Conservation (phyloP, 306 rosid species). For the Cucurbita pepo region DNA sequence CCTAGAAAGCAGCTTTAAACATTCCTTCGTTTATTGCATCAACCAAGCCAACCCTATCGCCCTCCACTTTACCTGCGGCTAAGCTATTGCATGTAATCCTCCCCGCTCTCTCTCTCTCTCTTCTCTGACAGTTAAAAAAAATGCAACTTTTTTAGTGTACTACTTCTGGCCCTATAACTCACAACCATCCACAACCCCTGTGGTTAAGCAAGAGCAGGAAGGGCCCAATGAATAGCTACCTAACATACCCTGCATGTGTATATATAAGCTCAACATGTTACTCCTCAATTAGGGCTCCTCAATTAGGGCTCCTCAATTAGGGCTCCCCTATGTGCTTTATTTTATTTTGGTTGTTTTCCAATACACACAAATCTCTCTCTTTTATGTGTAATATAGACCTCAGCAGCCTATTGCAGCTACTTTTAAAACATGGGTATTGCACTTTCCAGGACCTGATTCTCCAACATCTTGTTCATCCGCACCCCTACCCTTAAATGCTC, state of each 20-base stretch:
- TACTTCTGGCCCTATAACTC: constrained; percentile 2
- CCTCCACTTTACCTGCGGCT: constrained; percentile 9
- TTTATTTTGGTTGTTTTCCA: background rate
- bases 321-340: background rate
- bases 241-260: background rate
- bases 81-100: background rate
- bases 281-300: background rate
- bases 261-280: constrained; percentile 1
- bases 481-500: background rate
- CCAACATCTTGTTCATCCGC: background rate
- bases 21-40: background rate
- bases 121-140: background rate
- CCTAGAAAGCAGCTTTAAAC: constrained; percentile 5
- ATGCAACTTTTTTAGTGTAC: constrained; percentile 4
- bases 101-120: background rate
- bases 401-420: background rate
- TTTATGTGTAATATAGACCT: background rate
- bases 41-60: background rate
- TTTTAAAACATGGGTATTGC: constrained; percentile 2
- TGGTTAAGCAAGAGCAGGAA: background rate
- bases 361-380: background rate
- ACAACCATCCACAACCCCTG: background rate
- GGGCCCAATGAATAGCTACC: background rate
- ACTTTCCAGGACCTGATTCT: constrained; percentile 10
- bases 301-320: background rate